Evolutionary conservation across 2,329 filamentous ascomycete species (phyloP).

Genomic region (Fusarium sp.): DNA sequence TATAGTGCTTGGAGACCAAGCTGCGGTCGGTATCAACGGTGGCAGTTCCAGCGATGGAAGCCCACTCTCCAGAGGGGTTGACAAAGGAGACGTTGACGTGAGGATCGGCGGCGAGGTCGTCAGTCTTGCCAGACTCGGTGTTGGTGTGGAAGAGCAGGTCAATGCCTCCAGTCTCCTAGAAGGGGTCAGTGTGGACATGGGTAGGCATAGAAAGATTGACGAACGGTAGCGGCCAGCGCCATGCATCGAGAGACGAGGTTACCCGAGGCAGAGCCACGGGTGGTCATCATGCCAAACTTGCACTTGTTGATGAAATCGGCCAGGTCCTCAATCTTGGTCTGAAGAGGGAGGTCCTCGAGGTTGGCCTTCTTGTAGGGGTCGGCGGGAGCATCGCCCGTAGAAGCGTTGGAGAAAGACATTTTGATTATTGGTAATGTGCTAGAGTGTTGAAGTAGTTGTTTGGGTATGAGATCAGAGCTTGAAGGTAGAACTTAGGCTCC

Average conservation of each 20-base stretch:
- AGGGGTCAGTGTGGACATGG: neutral
- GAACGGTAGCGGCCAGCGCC: slow-evolving; percentile 83
- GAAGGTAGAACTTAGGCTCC: slow-evolving; percentile 5
- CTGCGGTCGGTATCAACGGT: slow-evolving; percentile 76
- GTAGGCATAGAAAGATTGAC: slow-evolving; percentile 20
- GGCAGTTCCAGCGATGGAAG: slow-evolving; percentile 82
- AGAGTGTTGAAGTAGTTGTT: slow-evolving; percentile 14
- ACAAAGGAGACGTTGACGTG: slow-evolving; percentile 87
- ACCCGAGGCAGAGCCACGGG: slow-evolving; percentile 72
- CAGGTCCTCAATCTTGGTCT: slow-evolving; percentile 83
- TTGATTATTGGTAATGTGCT: slow-evolving; percentile 15
- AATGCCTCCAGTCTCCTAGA: slow-evolving; percentile 79
- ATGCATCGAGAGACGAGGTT: slow-evolving; percentile 85
- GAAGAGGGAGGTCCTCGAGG: slow-evolving; percentile 71
- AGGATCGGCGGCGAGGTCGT: slow-evolving; percentile 79
- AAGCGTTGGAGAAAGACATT: slow-evolving; percentile 65
- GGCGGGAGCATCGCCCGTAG: slow-evolving; percentile 70
- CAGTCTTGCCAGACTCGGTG: slow-evolving; percentile 88
- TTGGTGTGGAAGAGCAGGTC: slow-evolving; percentile 94
- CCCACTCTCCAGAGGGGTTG: slow-evolving; percentile 83
- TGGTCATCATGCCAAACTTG: slow-evolving; percentile 94
- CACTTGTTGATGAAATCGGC: slow-evolving; percentile 75
- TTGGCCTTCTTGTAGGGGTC: slow-evolving; percentile 86
- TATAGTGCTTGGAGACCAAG: slow-evolving; percentile 81
- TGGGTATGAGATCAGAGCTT: slow-evolving; percentile 20